Evolutionary conservation across 2,329 filamentous ascomycete species (phyloP).

Genomic region (Mycogone perniciosa): DNA sequence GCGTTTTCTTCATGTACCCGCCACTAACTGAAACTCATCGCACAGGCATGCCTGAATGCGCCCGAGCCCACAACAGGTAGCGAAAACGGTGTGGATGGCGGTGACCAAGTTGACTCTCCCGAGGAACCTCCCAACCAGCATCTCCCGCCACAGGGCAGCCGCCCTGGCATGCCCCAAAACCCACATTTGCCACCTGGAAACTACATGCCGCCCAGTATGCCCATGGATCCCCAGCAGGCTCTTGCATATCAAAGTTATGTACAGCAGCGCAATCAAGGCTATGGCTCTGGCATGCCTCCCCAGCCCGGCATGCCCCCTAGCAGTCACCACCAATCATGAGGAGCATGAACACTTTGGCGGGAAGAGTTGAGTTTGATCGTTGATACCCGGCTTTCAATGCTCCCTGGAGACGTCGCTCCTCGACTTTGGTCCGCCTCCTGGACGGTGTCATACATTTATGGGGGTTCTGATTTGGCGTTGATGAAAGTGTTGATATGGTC

Average conservation of each 20-base stretch:
- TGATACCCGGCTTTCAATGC: slow-evolving; percentile 57
- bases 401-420: slow-evolving; percentile 30
- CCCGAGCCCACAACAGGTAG: slow-evolving; percentile 78
- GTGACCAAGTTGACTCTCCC: slow-evolving; percentile 77
- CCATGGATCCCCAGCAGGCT: slow-evolving; percentile 70
- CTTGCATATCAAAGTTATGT: slow-evolving; percentile 81
- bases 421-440: slow-evolving; percentile 21
- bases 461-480: slow-evolving; percentile 40
- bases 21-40: slow-evolving; percentile 27
- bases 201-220: slow-evolving; percentile 55
- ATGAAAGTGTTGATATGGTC: slow-evolving; percentile 29
- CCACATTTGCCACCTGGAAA: slow-evolving; percentile 57
- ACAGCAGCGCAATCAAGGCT: slow-evolving; percentile 60
- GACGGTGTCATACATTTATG: slow-evolving; percentile 33
- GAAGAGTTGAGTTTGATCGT: slow-evolving; percentile 26
- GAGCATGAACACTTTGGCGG: slow-evolving; percentile 11
- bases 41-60: slow-evolving; percentile 91
- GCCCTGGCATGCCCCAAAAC: slow-evolving; percentile 60
- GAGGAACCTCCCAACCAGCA: slow-evolving; percentile 78
- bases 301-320: slow-evolving; percentile 75
- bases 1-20: slow-evolving; percentile 1
- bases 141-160: slow-evolving; percentile 55
- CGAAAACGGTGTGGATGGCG: slow-evolving; percentile 74
- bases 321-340: slow-evolving; percentile 71
- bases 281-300: slow-evolving; percentile 72